These are phyloP conservation scores for Cordyceps militaris DNA, from an alignment of 2,329 filamentous ascomycete genomes.

Conservation along the genomic window DNA sequence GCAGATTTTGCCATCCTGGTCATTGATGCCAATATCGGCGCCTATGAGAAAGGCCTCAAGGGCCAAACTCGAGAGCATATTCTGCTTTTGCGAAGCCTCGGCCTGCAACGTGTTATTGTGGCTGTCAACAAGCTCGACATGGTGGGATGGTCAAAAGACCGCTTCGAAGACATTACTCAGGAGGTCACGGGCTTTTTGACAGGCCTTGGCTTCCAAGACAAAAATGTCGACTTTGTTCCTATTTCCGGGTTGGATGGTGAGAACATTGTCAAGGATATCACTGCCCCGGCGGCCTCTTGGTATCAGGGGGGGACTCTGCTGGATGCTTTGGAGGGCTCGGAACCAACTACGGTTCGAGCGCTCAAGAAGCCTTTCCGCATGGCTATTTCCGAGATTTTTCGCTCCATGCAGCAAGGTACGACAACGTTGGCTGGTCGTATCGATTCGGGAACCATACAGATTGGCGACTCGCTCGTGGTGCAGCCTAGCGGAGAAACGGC, in stretches of 20 bases:
- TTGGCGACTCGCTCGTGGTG: conserved; percentile 71
- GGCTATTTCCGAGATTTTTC: conserved; percentile 82
- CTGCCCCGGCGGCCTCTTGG: conserved; percentile 59
- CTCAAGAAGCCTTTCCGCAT: conserved; percentile 76
- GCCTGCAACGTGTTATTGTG: conserved; percentile 79
- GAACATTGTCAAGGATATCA: conserved; percentile 63
- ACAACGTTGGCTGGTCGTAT: conserved; percentile 81
- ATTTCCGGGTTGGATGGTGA: conserved; percentile 85
- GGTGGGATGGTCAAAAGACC: conserved; percentile 71
- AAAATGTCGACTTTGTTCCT: conserved; percentile 80
- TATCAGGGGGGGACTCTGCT: conserved; percentile 74
- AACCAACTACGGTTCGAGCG: conserved; percentile 57
- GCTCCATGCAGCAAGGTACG: conserved; percentile 69
- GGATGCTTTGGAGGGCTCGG: conserved; percentile 76
- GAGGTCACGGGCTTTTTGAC: conserved; percentile 79
- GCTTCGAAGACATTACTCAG: conserved; percentile 78
- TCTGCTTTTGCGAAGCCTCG: conserved; percentile 80
- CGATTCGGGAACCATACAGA: conserved; percentile 75
- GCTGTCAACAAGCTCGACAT: conserved; percentile 95
- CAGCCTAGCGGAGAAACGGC: conserved; percentile 79
- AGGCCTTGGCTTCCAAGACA: conserved; percentile 71
- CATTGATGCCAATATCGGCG: conserved; percentile 82
- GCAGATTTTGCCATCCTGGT: conserved; percentile 94
- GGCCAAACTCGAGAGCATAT: conserved; percentile 95
- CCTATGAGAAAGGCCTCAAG: conserved; percentile 87